Evolutionary conservation across 2,329 filamentous ascomycete genomes (phyloP).

Genomic region (Beauveria caledonica): DNA sequence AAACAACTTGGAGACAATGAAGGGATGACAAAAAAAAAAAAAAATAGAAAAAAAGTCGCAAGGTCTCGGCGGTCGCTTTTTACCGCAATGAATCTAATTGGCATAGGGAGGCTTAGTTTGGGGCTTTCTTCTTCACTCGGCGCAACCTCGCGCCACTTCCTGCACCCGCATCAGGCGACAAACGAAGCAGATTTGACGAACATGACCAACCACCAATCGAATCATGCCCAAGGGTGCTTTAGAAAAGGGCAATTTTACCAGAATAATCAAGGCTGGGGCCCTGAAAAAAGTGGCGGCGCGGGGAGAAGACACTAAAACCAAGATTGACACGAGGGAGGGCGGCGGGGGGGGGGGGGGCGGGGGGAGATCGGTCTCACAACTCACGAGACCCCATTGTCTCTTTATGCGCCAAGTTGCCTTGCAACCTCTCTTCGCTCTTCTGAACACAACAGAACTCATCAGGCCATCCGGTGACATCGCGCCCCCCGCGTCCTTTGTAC

Average conservation of each 20-base stretch:
- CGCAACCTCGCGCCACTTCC: background rate
- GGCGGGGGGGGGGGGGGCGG: too few species aligned
- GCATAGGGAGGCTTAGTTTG: too few species aligned
- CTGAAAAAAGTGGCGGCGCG: background rate
- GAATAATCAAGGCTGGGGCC: background rate
- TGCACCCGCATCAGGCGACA: background rate
- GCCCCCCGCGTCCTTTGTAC: background rate
- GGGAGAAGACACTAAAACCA: background rate
- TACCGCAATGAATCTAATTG: too few species aligned
- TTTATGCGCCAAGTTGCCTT: background rate
- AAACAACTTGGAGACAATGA: too few species aligned
- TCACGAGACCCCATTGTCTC: constrained; percentile 1
- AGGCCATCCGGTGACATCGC: constrained; percentile 2
- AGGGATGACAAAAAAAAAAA: background rate
- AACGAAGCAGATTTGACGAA: background rate
- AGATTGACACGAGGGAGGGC: background rate
- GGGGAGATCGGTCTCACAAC: background rate
- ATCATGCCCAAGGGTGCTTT: background rate
- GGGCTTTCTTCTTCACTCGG: too few species aligned
- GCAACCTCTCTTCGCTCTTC: background rate
- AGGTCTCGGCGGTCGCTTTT: too few species aligned
- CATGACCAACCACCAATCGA: background rate
- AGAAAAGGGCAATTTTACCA: background rate
- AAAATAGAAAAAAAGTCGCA: background rate
- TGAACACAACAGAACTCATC: background rate